Evolutionary conservation across 75 land plant genomes (phyloP).

Genomic region (Gnetum montanum): DNA sequence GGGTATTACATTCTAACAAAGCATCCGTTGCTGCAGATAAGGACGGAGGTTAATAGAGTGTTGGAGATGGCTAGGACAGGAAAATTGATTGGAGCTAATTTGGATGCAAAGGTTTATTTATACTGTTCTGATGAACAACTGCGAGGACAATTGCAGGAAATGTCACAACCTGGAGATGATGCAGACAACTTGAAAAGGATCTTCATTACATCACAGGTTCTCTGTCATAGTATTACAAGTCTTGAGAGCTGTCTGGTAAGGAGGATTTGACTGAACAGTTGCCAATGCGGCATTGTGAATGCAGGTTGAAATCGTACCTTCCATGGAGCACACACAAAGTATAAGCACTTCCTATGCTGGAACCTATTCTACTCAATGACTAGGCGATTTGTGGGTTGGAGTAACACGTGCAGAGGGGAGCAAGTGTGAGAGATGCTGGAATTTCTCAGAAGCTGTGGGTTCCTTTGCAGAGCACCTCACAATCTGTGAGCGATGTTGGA

Average conservation of each 20-base stretch:
- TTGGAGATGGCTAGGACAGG: conserved; percentile 67
- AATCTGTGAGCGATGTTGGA: conserved; percentile 71
- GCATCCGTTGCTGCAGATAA: conserved; percentile 8
- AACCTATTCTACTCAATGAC: conserved; percentile 27
- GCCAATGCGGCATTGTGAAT: no score
- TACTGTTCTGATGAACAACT: conserved; percentile 29
- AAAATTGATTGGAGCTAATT: conserved; percentile 85
- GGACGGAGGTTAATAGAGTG: conserved; percentile 86
- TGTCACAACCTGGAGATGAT: conserved; percentile 46
- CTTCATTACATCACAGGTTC: conserved; percentile 66
- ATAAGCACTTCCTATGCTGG: conserved; percentile 35
- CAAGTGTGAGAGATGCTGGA: conserved; percentile 97
- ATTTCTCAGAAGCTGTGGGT: conserved; percentile 73
- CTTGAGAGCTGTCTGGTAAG: no score
- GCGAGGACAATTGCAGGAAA: conserved; percentile 22
- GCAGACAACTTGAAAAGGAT: conserved; percentile 72
- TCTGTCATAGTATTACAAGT: no score
- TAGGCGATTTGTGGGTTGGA: conserved; percentile 71
- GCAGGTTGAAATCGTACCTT: conserved; percentile 56
- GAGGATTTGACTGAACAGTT: no score
- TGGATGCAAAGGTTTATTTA: conserved; percentile 91
- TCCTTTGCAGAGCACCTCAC: conserved; percentile 62
- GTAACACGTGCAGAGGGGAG: conserved; percentile 74
- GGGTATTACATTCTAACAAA: no score
- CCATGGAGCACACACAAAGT: conserved; percentile 13